phyloP scores from a whole-genome alignment of 2,329 filamentous ascomycete genomes.

The Herpotrichia juniperi region DNA sequence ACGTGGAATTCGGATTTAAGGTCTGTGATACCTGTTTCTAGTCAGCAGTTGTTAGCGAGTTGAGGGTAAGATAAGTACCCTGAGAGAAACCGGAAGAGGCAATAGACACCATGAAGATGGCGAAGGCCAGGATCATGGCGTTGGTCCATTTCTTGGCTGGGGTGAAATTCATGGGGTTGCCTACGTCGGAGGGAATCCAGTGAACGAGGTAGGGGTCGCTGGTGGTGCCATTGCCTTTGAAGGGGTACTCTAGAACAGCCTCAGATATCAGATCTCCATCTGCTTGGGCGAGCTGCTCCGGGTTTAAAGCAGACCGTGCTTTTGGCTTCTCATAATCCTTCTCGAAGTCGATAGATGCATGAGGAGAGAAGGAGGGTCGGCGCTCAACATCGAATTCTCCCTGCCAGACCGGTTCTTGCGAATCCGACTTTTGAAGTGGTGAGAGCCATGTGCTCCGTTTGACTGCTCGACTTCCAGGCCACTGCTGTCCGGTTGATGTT shows the following conservation, averaged over 20 bases:
- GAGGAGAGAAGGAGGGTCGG: conserved; percentile 10
- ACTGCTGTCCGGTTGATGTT: conserved; percentile 16
- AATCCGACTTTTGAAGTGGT: conserved; percentile 8
- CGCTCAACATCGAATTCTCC: conserved; percentile 25
- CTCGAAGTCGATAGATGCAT: background rate
- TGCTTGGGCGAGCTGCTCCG: background rate
- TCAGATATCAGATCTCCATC: background rate
- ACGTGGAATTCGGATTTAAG: conserved; percentile 34
- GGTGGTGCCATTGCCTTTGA: background rate
- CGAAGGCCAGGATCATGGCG: conserved; percentile 32
- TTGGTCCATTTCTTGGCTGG: conserved; percentile 48
- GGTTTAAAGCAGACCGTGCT: background rate
- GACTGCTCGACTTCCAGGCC: conserved; percentile 11
- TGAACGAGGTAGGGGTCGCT: conserved; percentile 57
- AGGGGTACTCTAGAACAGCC: background rate
- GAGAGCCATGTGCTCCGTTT: conserved; percentile 22
- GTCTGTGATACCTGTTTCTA: conserved; percentile 22
- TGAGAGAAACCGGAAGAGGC: conserved; percentile 29
- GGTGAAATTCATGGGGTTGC: conserved; percentile 62
- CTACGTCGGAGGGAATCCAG: conserved; percentile 62
- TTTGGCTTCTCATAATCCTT: background rate
- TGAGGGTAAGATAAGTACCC: conserved; percentile 14
- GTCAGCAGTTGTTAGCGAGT: background rate
- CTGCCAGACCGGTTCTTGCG: conserved; percentile 15
- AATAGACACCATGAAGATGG: conserved; percentile 37